These are phyloP conservation scores for Conringia planisiliqua DNA, from an alignment of 345 rosid species.

Conservation along the genomic window DNA sequence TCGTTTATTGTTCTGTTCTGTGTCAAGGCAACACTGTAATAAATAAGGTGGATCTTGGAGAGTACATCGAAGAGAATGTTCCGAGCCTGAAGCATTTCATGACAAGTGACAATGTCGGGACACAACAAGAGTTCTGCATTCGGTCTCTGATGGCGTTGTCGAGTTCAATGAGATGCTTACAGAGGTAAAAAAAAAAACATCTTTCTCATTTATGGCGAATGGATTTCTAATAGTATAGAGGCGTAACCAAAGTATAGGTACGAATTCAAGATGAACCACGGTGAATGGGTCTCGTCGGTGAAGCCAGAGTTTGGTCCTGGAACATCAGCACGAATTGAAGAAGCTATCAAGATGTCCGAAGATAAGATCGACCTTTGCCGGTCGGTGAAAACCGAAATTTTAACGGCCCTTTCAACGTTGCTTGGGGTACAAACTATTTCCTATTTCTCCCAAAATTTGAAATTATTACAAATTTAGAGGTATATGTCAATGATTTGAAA, in stretches of 20 bases:
- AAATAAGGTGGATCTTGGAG: conserved; percentile 56
- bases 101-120: conserved; percentile 33
- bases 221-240: background rate
- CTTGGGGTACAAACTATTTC: conserved; percentile 56
- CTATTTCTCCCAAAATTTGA: background rate
- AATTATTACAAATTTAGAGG: no score
- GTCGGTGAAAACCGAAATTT: conserved; percentile 50
- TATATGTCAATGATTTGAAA: no score
- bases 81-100: conserved; percentile 68
- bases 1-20: conserved; percentile 8
- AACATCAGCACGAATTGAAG: conserved; percentile 56
- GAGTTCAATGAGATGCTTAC: conserved; percentile 62
- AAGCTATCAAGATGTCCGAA: conserved; percentile 50
- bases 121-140: conserved; percentile 40
- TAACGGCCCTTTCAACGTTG: conserved; percentile 54
- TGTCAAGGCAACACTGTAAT: conserved; percentile 44
- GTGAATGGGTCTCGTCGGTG: conserved; percentile 61
- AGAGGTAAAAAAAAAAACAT: conserved; percentile 42
- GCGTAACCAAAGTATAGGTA: conserved; percentile 38
- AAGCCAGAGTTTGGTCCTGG: conserved; percentile 77
- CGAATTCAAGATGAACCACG: conserved; percentile 84
- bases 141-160: conserved; percentile 80
- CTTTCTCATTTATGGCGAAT: background rate
- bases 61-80: conserved; percentile 53
- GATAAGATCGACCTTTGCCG: conserved; percentile 48